Percentiles rank a stretch among this genome's conserved stretches.
Evolutionary conservation across 805 yeast genomes (phyloP).

Genomic region (Kluyveromyces wickerhamii): DNA sequence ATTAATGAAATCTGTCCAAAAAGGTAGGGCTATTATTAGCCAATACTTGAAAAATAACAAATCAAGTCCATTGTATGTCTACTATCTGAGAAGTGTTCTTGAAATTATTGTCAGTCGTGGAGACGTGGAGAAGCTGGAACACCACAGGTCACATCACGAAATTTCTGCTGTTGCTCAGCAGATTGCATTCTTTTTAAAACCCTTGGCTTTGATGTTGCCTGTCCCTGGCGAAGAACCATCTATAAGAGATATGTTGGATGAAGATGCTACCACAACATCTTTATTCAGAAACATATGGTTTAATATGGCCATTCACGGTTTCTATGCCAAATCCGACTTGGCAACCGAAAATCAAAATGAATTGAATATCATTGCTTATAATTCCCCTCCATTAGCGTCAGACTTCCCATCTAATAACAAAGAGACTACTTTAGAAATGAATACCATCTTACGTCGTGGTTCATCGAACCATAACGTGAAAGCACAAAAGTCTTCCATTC

Average conservation of each 20-base stretch:
- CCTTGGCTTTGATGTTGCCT: conserved; percentile 72
- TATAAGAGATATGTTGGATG: conserved; percentile 8
- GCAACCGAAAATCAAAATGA: conserved; percentile 39
- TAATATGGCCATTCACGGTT: conserved; percentile 88
- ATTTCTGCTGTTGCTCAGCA: conserved; percentile 63
- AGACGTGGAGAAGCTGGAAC: conserved; percentile 65
- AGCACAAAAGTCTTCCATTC: conserved; percentile 57
- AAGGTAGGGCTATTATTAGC: conserved; percentile 44
- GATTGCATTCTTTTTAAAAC: conserved; percentile 55
- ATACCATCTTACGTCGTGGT: conserved; percentile 83
- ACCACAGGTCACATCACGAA: conserved; percentile 70
- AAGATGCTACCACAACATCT: conserved; percentile 42
- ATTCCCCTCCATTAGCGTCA: conserved; percentile 81
- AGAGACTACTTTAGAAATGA: conserved; percentile 87
- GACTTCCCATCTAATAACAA: conserved; percentile 73
- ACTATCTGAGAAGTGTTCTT: conserved; percentile 60
- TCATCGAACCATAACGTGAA: conserved; percentile 75
- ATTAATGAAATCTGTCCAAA: conserved; percentile 35
- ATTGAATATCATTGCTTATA: conserved; percentile 68
- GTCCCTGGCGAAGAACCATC: conserved; percentile 38
- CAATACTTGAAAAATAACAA: conserved; percentile 22
- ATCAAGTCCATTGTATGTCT: conserved; percentile 38
- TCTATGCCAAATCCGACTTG: conserved; percentile 50
- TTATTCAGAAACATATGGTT: conserved; percentile 89
- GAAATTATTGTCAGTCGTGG: conserved; percentile 66